A percentile compares a stretch with the other conserved stretches of the same genome.
These are phyloP conservation scores for Kregervanrija delftensis DNA, from an alignment of 805 yeast genomes.

Conservation along the genomic window DNA sequence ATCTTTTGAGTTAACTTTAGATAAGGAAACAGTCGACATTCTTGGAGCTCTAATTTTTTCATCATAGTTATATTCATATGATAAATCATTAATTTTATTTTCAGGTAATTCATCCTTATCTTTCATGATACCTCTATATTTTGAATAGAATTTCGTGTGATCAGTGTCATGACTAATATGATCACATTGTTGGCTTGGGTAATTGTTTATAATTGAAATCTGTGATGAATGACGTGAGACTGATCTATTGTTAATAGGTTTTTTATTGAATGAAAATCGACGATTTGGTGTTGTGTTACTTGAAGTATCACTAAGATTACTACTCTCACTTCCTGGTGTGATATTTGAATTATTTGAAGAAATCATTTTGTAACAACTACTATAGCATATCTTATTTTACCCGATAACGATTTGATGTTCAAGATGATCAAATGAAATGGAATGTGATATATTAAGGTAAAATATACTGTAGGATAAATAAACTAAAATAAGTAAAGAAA, in stretches of 20 bases:
- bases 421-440: too few relatives aligned
- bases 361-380: too few relatives aligned
- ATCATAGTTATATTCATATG: conserved; percentile 37
- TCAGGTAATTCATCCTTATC: conserved; percentile 26
- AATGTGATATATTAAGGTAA: too few relatives aligned
- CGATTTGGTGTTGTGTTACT: neutral
- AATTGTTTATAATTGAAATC: conserved; percentile 21
- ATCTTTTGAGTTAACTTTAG: conserved; percentile 10
- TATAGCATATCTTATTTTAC: too few relatives aligned
- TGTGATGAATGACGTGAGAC: conserved; percentile 20
- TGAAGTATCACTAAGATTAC: too few relatives aligned
- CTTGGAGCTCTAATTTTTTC: conserved; percentile 51
- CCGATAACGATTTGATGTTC: too few relatives aligned
- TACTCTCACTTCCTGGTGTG: too few relatives aligned
- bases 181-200: conserved; percentile 27
- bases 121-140: conserved; percentile 25
- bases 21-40: conserved; percentile 31
- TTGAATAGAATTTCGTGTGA: conserved; percentile 23
- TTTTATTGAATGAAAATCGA: conserved; percentile 25
- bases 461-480: too few relatives aligned
- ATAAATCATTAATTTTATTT: conserved; percentile 20
- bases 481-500: too few relatives aligned
- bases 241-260: conserved; percentile 16
- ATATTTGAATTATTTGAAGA: too few relatives aligned
- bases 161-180: conserved; percentile 23